Evolutionary conservation across 805 yeast species (phyloP), one percentile per base, ranked within the genome.

Genomic region (Cyberlindnera japonica): DNA sequence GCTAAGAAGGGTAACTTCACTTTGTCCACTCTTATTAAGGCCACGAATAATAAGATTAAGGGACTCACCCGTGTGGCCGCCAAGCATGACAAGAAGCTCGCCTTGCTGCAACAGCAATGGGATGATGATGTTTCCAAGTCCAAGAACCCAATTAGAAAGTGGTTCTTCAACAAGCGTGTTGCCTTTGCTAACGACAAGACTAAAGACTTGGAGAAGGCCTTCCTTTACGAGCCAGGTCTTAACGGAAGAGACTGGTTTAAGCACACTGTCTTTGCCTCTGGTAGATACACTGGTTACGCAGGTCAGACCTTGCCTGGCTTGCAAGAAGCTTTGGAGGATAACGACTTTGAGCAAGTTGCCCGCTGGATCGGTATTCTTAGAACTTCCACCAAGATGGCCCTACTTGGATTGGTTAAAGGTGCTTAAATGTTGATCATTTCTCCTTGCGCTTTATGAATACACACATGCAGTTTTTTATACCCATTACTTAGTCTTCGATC

Each of bases 281-380:
- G 81, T 3, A 64, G 80, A 50, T 71, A 71, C 50, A 75, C 79
- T 1, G 81, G 81, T 9, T 76, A 75, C 46, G 71, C 69, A 30
- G 79, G 79, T 1, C 78, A 71, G 50, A 65, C 69, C 18, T 56
- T 75, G 19, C 81, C 81, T 7, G 79, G 75, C 2, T 55, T 76
- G 32, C 62, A 63, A 21, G 82, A 76, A 55, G 73, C 78, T 0
- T 51, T 76, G 16, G 81, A 76, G 48, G 80, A 75, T 49, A 35
- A 48, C 0, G 66, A 70, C 40, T 57, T 62, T n/a, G 51, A 54
- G 2, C 61, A 59, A 33, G 45, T 52, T 30, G 52, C 47, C 22
- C 51, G 55, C 36, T 57, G 61, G 61, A 53, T 51, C 20, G 46
- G 47, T 3, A 50, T 55, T 24, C 44, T 57, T n/a, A 50, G 49